Conservation (phyloP, 1,284 basidiomycete species). For the Mrakiaceae sp. region DNA sequence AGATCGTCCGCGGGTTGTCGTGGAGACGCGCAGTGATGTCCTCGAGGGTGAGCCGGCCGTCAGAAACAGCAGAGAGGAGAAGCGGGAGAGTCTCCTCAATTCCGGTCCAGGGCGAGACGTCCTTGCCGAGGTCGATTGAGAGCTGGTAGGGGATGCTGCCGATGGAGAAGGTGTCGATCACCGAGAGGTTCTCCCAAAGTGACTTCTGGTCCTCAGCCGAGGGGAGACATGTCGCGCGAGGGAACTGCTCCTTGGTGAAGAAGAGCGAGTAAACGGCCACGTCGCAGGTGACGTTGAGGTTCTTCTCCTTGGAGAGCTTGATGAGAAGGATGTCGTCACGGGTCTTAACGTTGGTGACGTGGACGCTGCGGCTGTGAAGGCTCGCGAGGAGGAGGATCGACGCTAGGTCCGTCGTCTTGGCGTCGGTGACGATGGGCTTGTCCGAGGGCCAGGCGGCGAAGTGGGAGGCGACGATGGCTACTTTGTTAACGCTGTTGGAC, state of each 20-base stretch:
- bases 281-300: constrained; percentile 91
- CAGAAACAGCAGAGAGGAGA: constrained; percentile 72
- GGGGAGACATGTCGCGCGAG: constrained; percentile 57
- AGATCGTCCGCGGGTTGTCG: constrained; percentile 88
- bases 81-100: constrained; percentile 81
- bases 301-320: constrained; percentile 85
- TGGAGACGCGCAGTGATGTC: constrained; percentile 70
- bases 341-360: constrained; percentile 85
- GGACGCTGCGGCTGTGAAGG: constrained; percentile 77
- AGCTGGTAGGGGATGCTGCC: constrained; percentile 73
- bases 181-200: constrained; percentile 75
- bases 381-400: constrained; percentile 88
- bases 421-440: constrained; percentile 88
- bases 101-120: constrained; percentile 62
- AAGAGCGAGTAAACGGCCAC: constrained; percentile 88
- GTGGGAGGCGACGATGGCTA: constrained; percentile 61
- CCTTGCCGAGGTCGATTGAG: constrained; percentile 54
- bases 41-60: constrained; percentile 68
- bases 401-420: constrained; percentile 81
- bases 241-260: constrained; percentile 69
- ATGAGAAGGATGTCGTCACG: constrained; percentile 85
- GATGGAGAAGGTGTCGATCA: constrained; percentile 86
- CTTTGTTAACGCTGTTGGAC: constrained; percentile 46
- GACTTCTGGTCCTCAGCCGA: constrained; percentile 65
- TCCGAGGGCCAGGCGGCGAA: constrained; percentile 85